Conservation (phyloP, 1,284 basidiomycete genomes). For the Filobasidium uniguttulatum region DNA sequence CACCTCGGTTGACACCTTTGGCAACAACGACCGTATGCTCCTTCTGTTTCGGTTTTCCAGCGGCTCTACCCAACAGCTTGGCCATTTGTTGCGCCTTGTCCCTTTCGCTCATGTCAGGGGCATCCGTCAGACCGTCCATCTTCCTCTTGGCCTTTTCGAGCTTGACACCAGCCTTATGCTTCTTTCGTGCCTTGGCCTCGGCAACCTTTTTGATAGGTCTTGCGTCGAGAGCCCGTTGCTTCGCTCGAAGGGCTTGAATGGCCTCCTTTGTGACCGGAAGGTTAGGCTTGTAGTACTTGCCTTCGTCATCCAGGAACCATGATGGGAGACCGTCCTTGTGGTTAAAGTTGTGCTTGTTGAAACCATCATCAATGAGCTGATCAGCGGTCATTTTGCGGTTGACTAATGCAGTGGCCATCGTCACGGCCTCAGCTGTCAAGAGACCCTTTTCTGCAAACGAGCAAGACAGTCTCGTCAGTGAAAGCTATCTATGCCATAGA, state of each 20-base stretch:
- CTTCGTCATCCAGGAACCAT: constrained; percentile 98
- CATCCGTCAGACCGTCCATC: constrained; percentile 86
- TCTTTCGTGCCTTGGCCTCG: constrained; percentile 96
- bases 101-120: constrained; percentile 76
- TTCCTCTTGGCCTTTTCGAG: constrained; percentile 91
- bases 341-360: constrained; percentile 82
- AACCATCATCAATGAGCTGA: constrained; percentile 85
- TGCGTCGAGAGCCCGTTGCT: constrained; percentile 86
- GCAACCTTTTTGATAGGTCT: constrained; percentile 98
- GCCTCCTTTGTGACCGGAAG: constrained; percentile 96
- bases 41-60: constrained; percentile 49
- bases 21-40: constrained; percentile 82
- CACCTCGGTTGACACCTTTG: constrained; percentile 71
- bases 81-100: constrained; percentile 91
- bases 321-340: constrained; percentile 80
- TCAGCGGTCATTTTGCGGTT: constrained; percentile 83
- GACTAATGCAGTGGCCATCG: constrained; percentile 80
- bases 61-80: constrained; percentile 74
- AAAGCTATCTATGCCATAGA: not conserved
- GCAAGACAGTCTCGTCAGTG: not conserved
- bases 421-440: constrained; percentile 78
- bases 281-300: constrained; percentile 84
- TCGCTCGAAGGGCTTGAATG: constrained; percentile 67
- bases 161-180: constrained; percentile 70
- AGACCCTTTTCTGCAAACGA: constrained; percentile 58